Evolutionary conservation across 2,329 filamentous ascomycete species (phyloP), one percentile per base, ranked within the genome.

Genomic region (Venturia aucupariae): DNA sequence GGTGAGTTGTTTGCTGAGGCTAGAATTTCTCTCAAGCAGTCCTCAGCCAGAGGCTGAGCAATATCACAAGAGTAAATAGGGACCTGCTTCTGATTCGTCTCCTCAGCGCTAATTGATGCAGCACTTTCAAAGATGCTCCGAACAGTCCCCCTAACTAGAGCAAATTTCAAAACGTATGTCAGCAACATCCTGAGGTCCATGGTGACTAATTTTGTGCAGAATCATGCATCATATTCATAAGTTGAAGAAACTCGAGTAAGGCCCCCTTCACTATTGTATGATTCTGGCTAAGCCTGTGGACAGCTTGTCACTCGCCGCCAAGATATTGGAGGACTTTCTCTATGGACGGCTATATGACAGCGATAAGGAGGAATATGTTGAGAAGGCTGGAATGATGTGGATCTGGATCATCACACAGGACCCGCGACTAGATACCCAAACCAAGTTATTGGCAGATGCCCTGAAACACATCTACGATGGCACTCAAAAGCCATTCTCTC

Each of bases 221-320:
- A 72, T 94, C 15, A 78, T 92, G 68, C 80, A 87, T 68, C 84
- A 90, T 68, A 82, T 91, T 59, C 83, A 86, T 64, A 85, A 84
- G 66, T 76, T 94, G 2, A 83, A 85, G 65, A 70, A 73, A 27
- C 65, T 72, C 11, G 73, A 78, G 66, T 57, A 35, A 35, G 51
- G 35, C 2, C 17, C 1, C 15, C 2, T 57, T 17, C 8, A 35
- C 5, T 17, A 35, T 7, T 7, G 24, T 3, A 4, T 3, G 5
- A 57, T 10, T 35, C 4, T 17, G 30, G 30, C 51, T 57, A 35
- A 57, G 17, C 5, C 17, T 35, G 4, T n/a, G 7, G 15, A 32
- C 27, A 57, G 51, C 51, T 67, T 70, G 32, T 65, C 70, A 1
- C 69, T 74, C 27, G 77, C 80, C 1, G 71, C 76, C 30, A 73